Evolutionary conservation across 495 filamentous ascomycete genomes (phyloP).

Genomic region (Penicillium dipodomyicola): DNA sequence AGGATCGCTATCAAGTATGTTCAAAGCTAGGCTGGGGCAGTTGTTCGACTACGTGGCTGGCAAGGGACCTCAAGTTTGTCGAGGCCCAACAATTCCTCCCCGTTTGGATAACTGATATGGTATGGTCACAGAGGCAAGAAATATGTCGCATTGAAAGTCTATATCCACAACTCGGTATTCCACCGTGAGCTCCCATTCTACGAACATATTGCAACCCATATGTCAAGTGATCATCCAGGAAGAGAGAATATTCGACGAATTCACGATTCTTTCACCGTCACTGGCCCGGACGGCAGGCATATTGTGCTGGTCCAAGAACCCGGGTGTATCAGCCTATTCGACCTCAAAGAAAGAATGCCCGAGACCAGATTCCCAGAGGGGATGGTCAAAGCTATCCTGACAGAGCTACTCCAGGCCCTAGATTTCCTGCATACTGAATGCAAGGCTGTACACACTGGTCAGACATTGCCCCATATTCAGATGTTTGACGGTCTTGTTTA

Average conservation of each 20-base stretch:
- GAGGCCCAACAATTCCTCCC: neutral
- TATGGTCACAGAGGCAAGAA: constrained; percentile 23
- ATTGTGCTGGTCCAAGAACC: constrained; percentile 44
- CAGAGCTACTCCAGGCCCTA: constrained; percentile 29
- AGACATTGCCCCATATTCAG: neutral
- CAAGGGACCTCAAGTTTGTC: constrained; percentile 43
- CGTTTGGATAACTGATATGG: constrained; percentile 4
- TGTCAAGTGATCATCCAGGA: constrained; percentile 30
- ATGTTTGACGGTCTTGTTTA: neutral
- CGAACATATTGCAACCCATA: constrained; percentile 24
- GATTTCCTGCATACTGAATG: constrained; percentile 44
- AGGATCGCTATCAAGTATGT: constrained; percentile 50
- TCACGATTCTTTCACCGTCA: constrained; percentile 39
- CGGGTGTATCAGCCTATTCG: constrained; percentile 36
- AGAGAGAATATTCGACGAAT: constrained; percentile 25
- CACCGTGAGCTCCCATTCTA: constrained; percentile 40
- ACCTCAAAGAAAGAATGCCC: constrained; percentile 19
- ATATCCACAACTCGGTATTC: constrained; percentile 25
- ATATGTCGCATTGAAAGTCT: constrained; percentile 44
- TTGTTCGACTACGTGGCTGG: constrained; percentile 53
- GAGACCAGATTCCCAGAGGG: constrained; percentile 22
- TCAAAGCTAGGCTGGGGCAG: constrained; percentile 54
- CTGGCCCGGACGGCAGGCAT: constrained; percentile 43
- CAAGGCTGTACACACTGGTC: constrained; percentile 47
- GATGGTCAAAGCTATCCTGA: constrained; percentile 18